Percentiles rank a stretch among this genome's conserved stretches.
Evolutionary conservation across 2,329 filamentous ascomycete species (phyloP).

Genomic region (Trichoderma arundinaceum): DNA sequence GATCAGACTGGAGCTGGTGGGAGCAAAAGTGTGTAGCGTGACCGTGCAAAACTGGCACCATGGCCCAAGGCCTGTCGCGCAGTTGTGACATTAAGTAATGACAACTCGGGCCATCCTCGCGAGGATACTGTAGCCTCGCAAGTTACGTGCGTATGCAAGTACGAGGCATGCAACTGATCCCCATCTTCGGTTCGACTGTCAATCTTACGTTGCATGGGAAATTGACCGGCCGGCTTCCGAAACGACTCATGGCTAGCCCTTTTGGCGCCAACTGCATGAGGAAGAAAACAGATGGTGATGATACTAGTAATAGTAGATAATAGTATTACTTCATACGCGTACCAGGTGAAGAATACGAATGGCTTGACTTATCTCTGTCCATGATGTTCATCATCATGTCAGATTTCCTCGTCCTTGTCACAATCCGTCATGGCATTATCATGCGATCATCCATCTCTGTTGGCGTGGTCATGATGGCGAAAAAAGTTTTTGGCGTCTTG

Average conservation of each 20-base stretch:
- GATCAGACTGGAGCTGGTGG: conserved; percentile 12
- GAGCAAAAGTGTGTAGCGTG: conserved; percentile 30
- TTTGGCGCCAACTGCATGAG: background rate
- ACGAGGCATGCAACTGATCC: conserved; percentile 17
- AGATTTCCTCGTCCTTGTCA: background rate
- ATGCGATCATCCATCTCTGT: conserved; percentile 7
- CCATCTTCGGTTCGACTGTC: conserved; percentile 22
- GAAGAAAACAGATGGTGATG: background rate
- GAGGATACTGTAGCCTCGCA: background rate
- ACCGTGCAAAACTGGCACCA: conserved; percentile 24
- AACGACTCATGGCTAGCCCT: background rate
- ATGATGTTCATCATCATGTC: no score
- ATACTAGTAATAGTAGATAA: no score
- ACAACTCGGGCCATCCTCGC: background rate
- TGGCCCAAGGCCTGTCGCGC: conserved; percentile 11
- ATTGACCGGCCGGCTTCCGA: conserved; percentile 19
- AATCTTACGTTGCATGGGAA: conserved; percentile 18
- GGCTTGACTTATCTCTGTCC: no score
- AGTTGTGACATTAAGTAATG: conserved; percentile 28
- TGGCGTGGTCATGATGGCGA: background rate
- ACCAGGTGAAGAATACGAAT: no score
- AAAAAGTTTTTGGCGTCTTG: background rate
- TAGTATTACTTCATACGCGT: no score
- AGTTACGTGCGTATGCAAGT: background rate
- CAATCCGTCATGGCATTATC: background rate